Evolutionary conservation across 768 basidiomycete genomes (phyloP).

Genomic region (Bullera alba): DNA sequence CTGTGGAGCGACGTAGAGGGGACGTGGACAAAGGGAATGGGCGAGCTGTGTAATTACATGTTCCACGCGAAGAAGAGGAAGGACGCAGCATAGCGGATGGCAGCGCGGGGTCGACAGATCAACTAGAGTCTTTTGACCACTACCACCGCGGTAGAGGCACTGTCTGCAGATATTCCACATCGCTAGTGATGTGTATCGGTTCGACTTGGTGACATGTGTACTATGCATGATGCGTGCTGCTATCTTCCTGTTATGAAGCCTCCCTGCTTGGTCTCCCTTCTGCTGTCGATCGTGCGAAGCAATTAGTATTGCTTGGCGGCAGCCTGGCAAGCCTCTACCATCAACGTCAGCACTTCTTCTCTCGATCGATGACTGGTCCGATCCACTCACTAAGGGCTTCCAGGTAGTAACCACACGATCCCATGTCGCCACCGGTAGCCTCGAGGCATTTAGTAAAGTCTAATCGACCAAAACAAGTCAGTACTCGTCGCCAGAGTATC

Average conservation of each 20-base stretch:
- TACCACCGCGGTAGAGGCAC: too few relatives aligned
- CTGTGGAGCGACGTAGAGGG: conserved; percentile 41
- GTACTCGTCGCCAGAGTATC: background rate
- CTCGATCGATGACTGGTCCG: background rate
- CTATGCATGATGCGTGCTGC: too few relatives aligned
- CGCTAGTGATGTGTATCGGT: too few relatives aligned
- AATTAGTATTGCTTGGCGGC: conserved; percentile 45
- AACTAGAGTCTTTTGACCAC: too few relatives aligned
- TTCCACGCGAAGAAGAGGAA: conserved; percentile 42
- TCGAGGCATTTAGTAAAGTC: conserved; percentile 47
- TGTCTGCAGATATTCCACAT: too few relatives aligned
- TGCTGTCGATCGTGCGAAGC: too few relatives aligned
- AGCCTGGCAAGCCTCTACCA: conserved; percentile 44
- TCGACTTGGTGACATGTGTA: too few relatives aligned
- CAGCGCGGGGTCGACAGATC: too few relatives aligned
- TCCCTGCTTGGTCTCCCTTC: too few relatives aligned
- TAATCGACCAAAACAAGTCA: conserved; percentile 3
- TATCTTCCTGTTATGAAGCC: too few relatives aligned
- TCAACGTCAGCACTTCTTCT: conserved; percentile 11
- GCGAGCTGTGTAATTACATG: conserved; percentile 45
- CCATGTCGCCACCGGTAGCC: conserved; percentile 43
- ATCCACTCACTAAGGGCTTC: conserved; percentile 36
- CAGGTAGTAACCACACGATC: conserved; percentile 44
- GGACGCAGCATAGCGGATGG: background rate
- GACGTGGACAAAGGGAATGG: conserved; percentile 30